Conservation (phyloP, 2,329 filamentous ascomycete genomes). For the Didymella keratinophila region DNA sequence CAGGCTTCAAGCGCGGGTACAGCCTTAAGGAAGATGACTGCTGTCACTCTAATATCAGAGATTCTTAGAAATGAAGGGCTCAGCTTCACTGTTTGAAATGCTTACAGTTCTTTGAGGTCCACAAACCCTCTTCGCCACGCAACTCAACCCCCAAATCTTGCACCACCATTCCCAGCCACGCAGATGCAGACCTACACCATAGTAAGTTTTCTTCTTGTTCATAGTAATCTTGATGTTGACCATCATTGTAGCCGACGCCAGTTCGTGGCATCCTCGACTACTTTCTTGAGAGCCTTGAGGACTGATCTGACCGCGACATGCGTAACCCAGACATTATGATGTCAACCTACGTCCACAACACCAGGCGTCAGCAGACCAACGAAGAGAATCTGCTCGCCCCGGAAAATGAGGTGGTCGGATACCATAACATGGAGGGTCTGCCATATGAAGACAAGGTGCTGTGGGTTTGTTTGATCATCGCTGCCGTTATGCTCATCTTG, state of each 20-base stretch:
- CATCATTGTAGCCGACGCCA: neutral
- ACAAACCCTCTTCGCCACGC: too few species aligned
- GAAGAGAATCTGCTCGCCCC: neutral
- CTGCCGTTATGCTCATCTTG: neutral
- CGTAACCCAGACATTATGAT: neutral
- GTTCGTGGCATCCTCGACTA: neutral
- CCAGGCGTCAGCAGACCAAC: neutral
- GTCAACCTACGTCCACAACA: neutral
- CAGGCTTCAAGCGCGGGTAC: too few species aligned
- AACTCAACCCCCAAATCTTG: too few species aligned
- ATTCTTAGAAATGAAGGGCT: too few species aligned
- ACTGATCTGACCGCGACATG: neutral
- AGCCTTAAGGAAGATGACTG: too few species aligned
- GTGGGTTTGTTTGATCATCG: neutral
- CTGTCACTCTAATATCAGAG: too few species aligned
- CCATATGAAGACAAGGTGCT: neutral
- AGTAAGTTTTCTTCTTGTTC: too few species aligned
- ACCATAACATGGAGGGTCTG: neutral
- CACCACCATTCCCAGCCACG: too few species aligned
- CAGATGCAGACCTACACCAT: too few species aligned
- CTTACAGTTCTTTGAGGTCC: too few species aligned
- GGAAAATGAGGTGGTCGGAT: neutral
- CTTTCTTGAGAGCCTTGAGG: neutral
- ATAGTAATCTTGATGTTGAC: neutral
- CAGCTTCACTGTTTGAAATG: too few species aligned